Percentiles rank a stretch among this genome's conserved stretches.
phyloP scores from a whole-genome alignment of 2,329 filamentous ascomycete species.

The Monosporascus sp. region DNA sequence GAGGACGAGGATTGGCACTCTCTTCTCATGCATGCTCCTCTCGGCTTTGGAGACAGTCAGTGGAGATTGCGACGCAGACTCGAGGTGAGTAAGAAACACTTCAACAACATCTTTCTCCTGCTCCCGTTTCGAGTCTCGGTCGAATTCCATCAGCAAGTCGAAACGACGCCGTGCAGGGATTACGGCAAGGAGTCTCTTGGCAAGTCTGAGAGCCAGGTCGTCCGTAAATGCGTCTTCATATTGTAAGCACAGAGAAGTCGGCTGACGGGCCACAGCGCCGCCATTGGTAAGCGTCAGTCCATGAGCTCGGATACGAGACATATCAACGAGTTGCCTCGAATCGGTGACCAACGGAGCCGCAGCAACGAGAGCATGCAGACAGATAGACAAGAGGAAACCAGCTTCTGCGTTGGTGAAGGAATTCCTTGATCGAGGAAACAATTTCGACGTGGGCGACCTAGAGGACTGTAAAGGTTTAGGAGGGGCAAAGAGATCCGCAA shows the following conservation, averaged over 20 bases:
- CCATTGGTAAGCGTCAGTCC: slow-evolving; percentile 44
- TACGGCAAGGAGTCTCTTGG: slow-evolving; percentile 52
- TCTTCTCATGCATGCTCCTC: slow-evolving; percentile 50
- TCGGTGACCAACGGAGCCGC: slow-evolving; percentile 47
- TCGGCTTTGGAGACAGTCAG: slow-evolving; percentile 46
- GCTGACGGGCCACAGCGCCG: slow-evolving; percentile 40
- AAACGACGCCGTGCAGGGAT: slow-evolving; percentile 49
- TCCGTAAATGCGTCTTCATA: slow-evolving; percentile 61
- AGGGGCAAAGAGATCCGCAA: slow-evolving; percentile 52
- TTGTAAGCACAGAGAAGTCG: slow-evolving; percentile 46
- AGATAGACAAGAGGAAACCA: slow-evolving; percentile 51
- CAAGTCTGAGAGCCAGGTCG: slow-evolving; percentile 53
- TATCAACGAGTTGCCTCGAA: slow-evolving; percentile 45
- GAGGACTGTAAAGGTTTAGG: slow-evolving; percentile 39
- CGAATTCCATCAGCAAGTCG: slow-evolving; percentile 35
- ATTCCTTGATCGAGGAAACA: slow-evolving; percentile 29
- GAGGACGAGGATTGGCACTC: slow-evolving; percentile 51
- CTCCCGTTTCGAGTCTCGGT: slow-evolving; percentile 26
- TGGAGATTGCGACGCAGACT: slow-evolving; percentile 40
- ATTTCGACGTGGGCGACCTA: slow-evolving; percentile 31
- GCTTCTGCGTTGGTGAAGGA: slow-evolving; percentile 44
- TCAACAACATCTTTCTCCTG: slow-evolving; percentile 38
- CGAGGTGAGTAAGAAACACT: slow-evolving; percentile 47
- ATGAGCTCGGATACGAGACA: slow-evolving; percentile 55
- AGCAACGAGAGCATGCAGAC: slow-evolving; percentile 57